phyloP scores from a whole-genome alignment of 2,329 filamentous ascomycete genomes.

The Ceratocystis cubensis region DNA sequence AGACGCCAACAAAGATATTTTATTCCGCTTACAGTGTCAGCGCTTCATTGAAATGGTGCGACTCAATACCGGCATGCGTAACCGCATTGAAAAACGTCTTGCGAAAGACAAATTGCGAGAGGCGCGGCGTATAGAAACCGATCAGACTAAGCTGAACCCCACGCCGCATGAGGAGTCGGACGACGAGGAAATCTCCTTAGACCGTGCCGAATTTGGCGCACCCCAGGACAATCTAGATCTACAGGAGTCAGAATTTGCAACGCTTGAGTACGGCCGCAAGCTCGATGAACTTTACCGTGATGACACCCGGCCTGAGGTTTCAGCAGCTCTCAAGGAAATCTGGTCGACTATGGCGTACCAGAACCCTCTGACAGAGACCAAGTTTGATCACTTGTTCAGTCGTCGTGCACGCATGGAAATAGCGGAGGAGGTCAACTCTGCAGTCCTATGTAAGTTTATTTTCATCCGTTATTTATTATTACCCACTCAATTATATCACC shows the following conservation, averaged over 20 bases:
- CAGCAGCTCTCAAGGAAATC: slow-evolving; percentile 65
- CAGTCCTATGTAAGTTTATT: slow-evolving; percentile 62
- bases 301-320: slow-evolving; percentile 57
- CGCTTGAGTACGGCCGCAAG: slow-evolving; percentile 66
- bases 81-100: slow-evolving; percentile 27
- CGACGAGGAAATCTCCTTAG: not conserved
- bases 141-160: slow-evolving; percentile 34
- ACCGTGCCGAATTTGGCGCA: not conserved
- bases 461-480: slow-evolving; percentile 4
- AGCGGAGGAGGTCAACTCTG: slow-evolving; percentile 87
- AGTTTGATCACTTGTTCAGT: slow-evolving; percentile 68
- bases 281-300: slow-evolving; percentile 65
- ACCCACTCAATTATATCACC: too few relatives aligned
- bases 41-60: slow-evolving; percentile 95
- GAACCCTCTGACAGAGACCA: slow-evolving; percentile 61
- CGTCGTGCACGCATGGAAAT: slow-evolving; percentile 60
- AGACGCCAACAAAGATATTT: slow-evolving; percentile 65
- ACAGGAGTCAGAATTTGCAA: slow-evolving; percentile 48
- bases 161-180: not conserved
- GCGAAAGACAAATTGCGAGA: not conserved
- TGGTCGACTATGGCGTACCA: slow-evolving; percentile 80
- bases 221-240: slow-evolving; percentile 24
- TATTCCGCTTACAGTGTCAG: slow-evolving; percentile 76
- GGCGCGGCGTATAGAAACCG: slow-evolving; percentile 31
- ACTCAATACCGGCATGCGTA: slow-evolving; percentile 38